phyloP scores from a whole-genome alignment of 495 filamentous ascomycete species.

The Neurospora sublineolata region DNA sequence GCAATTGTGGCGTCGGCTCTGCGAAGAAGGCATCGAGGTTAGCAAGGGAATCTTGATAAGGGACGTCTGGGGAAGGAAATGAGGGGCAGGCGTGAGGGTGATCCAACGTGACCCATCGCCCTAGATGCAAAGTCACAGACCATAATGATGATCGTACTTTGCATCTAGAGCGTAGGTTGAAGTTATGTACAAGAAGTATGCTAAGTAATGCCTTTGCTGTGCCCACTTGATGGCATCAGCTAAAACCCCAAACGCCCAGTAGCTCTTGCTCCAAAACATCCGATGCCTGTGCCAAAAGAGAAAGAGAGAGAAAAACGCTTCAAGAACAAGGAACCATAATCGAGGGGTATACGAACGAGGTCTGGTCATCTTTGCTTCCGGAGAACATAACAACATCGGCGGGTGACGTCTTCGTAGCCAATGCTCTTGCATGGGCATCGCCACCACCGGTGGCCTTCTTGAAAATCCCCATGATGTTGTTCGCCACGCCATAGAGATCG shows the following conservation, averaged over 20 bases:
- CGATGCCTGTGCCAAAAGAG: not conserved
- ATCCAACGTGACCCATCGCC: constrained; percentile 46
- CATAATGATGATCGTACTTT: constrained; percentile 16
- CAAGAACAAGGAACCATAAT: constrained; percentile 10
- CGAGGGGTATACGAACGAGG: constrained; percentile 57
- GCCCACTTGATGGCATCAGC: not conserved
- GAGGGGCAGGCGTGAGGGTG: constrained; percentile 4
- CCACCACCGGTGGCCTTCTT: constrained; percentile 87
- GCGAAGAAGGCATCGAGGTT: not conserved
- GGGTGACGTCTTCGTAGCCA: constrained; percentile 84
- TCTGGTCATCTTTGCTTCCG: constrained; percentile 92
- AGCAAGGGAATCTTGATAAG: constrained; percentile 12
- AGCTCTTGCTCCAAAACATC: not conserved
- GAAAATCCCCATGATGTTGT: constrained; percentile 72
- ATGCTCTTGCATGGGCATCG: constrained; percentile 63
- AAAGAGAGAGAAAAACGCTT: constrained; percentile 4
- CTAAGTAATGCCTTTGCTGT: constrained; percentile 5
- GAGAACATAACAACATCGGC: constrained; percentile 98
- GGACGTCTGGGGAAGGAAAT: not conserved
- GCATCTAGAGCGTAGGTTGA: constrained; percentile 29
- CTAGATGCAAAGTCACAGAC: constrained; percentile 36
- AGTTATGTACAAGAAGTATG: constrained; percentile 5
- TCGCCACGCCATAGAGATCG: constrained; percentile 74
- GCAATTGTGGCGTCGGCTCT: constrained; percentile 55
- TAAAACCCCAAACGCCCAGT: not conserved